Evolutionary conservation across 805 yeast genomes (phyloP), one percentile per base, ranked within the genome.

Genomic region (Ogataea minuta): DNA sequence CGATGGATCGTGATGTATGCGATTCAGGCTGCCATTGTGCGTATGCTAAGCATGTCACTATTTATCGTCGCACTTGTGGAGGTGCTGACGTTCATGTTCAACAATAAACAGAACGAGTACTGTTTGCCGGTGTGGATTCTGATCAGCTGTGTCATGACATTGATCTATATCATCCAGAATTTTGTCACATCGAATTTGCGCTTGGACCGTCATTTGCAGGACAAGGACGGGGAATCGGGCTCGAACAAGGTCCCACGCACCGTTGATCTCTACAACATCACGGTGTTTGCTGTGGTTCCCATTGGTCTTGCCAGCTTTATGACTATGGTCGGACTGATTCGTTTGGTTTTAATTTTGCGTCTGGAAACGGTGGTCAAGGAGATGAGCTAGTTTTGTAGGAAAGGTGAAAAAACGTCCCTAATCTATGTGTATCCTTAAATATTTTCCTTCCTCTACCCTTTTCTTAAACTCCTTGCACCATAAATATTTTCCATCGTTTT

Each of bases 281-380:
- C 85, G 0, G 97, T 91, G 2, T 91, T 87, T 66, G 97, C 98
- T 2, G 99, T 91, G 28, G 96, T 91, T n/a, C 99, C 99, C 0
- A 88, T 91, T 12, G 98, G 99, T 0, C 56, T 91, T 44, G 97
- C 98, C 4, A 86, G 96, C 52, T 91, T 93, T 54, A 64, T 90
- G 16, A 89, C 98, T 3, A 87, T 90, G 95, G 69, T 89, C 25
- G 93, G 90, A 0, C 65, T 91, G 26, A 65, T 91, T 12, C 66
- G 98, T 44, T 77, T 84, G 34, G 65, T 89, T 34, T 69, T 89
- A 48, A 85, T 89, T 17, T 69, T 88, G 36, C 72, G 95, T 41
- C 60, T 87, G 36, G 95, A 84, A 45, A 59, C 74, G 6, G 76
- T 50, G 16, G 43, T 52, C 38, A 50, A 50, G n/a, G 13, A 30